Evolutionary conservation across 805 yeast species (phyloP).

Genomic region (Debaryomyces castellii): DNA sequence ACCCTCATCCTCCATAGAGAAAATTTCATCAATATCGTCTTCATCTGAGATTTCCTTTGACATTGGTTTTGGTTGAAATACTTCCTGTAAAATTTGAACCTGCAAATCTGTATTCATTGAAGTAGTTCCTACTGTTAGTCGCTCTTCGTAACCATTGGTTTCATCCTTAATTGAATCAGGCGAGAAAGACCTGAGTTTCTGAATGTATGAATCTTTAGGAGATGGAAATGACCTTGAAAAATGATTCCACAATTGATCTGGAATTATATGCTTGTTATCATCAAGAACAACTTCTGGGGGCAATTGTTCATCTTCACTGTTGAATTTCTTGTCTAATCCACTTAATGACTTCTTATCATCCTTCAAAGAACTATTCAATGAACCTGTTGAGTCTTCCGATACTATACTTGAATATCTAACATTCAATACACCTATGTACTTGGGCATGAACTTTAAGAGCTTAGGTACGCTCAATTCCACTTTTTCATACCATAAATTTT

Average conservation of each 20-base stretch:
- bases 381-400: constrained; percentile 20
- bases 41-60: constrained; percentile 7
- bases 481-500: constrained; percentile 87
- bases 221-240: constrained; percentile 43
- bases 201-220: constrained; percentile 8
- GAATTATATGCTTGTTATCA: constrained; percentile 90
- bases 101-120: constrained; percentile 38
- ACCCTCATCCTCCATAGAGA: constrained; percentile 46
- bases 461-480: constrained; percentile 78
- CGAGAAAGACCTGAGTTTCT: constrained; percentile 2
- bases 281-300: constrained; percentile 86
- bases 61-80: constrained; percentile 25
- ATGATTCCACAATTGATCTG: constrained; percentile 70
- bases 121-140: constrained; percentile 26
- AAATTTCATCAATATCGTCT: constrained; percentile 31
- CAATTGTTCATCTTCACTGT: constrained; percentile 22
- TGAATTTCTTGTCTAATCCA: background rate
- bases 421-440: constrained; percentile 89
- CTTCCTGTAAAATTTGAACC: constrained; percentile 38
- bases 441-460: constrained; percentile 83
- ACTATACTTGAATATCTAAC: constrained; percentile 70
- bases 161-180: constrained; percentile 2
- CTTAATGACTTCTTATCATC: background rate
- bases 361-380: background rate
- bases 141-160: background rate